Conservation (phyloP, 2,329 filamentous ascomycete genomes). For the Acrodontium crateriforme region DNA sequence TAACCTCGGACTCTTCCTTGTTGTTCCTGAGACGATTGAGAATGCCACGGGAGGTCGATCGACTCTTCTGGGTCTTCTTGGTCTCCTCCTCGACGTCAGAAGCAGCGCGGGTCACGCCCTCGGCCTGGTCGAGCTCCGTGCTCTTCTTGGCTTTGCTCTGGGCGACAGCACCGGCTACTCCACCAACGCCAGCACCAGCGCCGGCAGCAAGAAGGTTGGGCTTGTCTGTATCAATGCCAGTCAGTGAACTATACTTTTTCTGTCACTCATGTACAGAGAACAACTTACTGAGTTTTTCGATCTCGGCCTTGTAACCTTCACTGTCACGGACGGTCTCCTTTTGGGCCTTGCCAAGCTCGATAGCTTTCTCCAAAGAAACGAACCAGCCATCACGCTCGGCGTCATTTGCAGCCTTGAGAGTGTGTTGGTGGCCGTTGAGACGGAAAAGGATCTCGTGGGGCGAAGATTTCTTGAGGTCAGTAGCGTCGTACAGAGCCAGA, state of each 20-base stretch:
- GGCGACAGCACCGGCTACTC: conserved; percentile 23
- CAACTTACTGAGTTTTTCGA: conserved; percentile 54
- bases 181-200: conserved; percentile 15
- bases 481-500: conserved; percentile 47
- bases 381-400: conserved; percentile 90
- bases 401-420: conserved; percentile 65
- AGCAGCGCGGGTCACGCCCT: conserved; percentile 19
- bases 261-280: neutral
- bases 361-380: conserved; percentile 65
- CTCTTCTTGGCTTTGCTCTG: conserved; percentile 33
- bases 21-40: conserved; percentile 46
- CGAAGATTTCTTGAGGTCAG: conserved; percentile 64
- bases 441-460: conserved; percentile 74
- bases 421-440: conserved; percentile 78
- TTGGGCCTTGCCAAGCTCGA: conserved; percentile 71
- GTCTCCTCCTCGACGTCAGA: conserved; percentile 15
- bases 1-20: conserved; percentile 40
- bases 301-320: conserved; percentile 76
- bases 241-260: conserved; percentile 19
- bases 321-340: conserved; percentile 59
- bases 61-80: conserved; percentile 43
- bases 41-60: conserved; percentile 44
- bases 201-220: conserved; percentile 19
- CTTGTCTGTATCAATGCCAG: conserved; percentile 14
- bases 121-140: conserved; percentile 30